Evolutionary conservation across 1,139 yeast genomes (phyloP), one percentile per base, ranked within the genome.

Genomic region (Lodderomyces theae): DNA sequence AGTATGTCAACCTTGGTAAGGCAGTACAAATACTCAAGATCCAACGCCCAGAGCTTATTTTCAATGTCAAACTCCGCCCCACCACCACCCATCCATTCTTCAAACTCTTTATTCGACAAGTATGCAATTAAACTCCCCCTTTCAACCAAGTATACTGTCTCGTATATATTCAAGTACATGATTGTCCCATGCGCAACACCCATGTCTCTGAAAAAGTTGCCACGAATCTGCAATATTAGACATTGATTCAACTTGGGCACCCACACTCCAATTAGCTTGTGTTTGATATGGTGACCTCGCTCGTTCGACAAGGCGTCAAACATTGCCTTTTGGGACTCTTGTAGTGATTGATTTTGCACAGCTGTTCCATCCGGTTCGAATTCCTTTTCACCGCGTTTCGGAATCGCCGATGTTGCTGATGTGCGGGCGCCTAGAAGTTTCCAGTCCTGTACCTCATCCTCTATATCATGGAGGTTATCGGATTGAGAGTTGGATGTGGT

Each of bases 351-450:
- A 2, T 55, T 57, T 59, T 90, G 97, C 18, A 74, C 66, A 3
- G 60, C 56, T 0, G 94, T 82, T 0, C 90, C 88, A 58, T 84
- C 92, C 0, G 95, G 96, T 46, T 81, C 95, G 51, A 82, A 85
- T 49, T 87, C 96, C 58, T 90, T 90, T 45, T 81, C 92, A 2
- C 96, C 96, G 47, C 92, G 65, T 47, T 75, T 78, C 2, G 84
- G 85, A n/a, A 78, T 53, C 1, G 33, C 54, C 29, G 46, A 47
- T 31, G 46, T 47, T 19, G 39, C 10, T 21, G 29, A 16, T 3
- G 36, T n/a, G 24, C 24, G 24, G 12, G 7, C 19, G 15, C 24
- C 24, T 19, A 80, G 57, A 32, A 63, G 55, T 30, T 79, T 65
- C 92, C 94, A 85, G 56, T 87, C 95, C 48, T 78, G 88, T 17